These are phyloP conservation scores for Millerago galiae DNA, from an alignment of 805 yeast genomes.

Conservation along the genomic window DNA sequence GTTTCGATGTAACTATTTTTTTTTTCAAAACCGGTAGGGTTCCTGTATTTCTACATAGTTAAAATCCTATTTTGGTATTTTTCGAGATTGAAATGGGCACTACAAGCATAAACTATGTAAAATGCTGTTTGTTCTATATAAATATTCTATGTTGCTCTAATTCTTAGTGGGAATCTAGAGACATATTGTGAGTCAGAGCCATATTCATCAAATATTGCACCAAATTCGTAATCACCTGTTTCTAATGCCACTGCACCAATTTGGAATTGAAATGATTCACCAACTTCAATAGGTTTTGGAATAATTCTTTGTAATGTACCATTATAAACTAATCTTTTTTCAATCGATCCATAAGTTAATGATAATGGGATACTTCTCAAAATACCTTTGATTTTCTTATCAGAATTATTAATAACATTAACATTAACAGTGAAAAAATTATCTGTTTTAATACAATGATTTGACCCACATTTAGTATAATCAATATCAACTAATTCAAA, in stretches of 20 bases:
- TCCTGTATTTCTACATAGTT: no score
- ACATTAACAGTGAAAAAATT: conserved; percentile 46
- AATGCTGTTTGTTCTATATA: not conserved
- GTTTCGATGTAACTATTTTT: not conserved
- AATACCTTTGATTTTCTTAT: conserved; percentile 40
- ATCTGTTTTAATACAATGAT: conserved; percentile 34
- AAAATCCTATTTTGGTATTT: not conserved
- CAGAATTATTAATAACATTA: conserved; percentile 42
- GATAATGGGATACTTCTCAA: conserved; percentile 52
- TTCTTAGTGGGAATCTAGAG: conserved; percentile 32
- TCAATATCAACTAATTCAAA: conserved; percentile 21
- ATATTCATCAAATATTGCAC: conserved; percentile 48
- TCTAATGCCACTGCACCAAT: conserved; percentile 63
- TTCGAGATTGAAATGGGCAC: not conserved
- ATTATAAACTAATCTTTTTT: conserved; percentile 57
- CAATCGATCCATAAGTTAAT: conserved; percentile 32
- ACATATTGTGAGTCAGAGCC: conserved; percentile 30
- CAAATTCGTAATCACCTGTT: conserved; percentile 80
- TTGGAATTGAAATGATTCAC: conserved; percentile 34
- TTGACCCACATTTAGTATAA: conserved; percentile 23
- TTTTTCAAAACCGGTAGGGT: not conserved
- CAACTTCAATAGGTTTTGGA: conserved; percentile 35
- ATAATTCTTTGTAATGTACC: conserved; percentile 64
- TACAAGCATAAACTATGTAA: not conserved
- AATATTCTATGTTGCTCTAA: conserved; percentile 16